A percentile compares a stretch with the other conserved stretches of the same genome.
Evolutionary conservation across 2,329 filamentous ascomycete genomes (phyloP).

Genomic region (Myriosclerotinia scirpicola): DNA sequence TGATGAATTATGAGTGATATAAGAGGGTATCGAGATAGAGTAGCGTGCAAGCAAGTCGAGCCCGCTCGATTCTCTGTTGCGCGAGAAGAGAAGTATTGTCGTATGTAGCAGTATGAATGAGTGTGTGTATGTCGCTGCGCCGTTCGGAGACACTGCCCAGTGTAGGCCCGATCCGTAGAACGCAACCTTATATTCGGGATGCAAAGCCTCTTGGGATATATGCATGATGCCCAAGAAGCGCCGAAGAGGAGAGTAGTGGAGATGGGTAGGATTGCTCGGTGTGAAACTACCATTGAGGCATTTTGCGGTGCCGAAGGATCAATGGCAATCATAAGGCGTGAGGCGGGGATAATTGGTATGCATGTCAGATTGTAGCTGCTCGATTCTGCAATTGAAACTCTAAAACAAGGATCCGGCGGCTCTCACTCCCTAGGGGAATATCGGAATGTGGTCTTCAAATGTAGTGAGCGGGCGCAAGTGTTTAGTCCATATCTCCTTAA

Average conservation of each 20-base stretch:
- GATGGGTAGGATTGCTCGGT: background rate
- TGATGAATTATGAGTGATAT: background rate
- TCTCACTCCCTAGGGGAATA: conserved; percentile 6
- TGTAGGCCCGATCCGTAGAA: background rate
- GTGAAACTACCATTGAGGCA: background rate
- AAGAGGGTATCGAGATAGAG: conserved; percentile 19
- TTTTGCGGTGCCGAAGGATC: background rate
- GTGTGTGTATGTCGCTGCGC: background rate
- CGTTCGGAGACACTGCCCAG: background rate
- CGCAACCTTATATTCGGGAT: background rate
- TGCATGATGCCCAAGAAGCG: background rate
- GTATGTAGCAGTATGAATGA: background rate
- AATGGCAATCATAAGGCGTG: background rate
- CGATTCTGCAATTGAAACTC: conserved; percentile 10
- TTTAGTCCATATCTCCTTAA: background rate
- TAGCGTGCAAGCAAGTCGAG: conserved; percentile 10
- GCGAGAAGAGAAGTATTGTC: conserved; percentile 7
- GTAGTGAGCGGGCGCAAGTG: conserved; percentile 2
- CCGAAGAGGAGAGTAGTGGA: background rate
- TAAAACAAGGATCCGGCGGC: conserved; percentile 3
- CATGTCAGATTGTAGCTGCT: background rate
- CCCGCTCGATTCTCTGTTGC: conserved; percentile 17
- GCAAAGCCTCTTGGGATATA: background rate
- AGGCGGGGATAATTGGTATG: background rate
- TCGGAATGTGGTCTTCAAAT: background rate